These are phyloP conservation scores for Arthromyces matolae DNA, from an alignment of 768 basidiomycete species.

Conservation along the genomic window DNA sequence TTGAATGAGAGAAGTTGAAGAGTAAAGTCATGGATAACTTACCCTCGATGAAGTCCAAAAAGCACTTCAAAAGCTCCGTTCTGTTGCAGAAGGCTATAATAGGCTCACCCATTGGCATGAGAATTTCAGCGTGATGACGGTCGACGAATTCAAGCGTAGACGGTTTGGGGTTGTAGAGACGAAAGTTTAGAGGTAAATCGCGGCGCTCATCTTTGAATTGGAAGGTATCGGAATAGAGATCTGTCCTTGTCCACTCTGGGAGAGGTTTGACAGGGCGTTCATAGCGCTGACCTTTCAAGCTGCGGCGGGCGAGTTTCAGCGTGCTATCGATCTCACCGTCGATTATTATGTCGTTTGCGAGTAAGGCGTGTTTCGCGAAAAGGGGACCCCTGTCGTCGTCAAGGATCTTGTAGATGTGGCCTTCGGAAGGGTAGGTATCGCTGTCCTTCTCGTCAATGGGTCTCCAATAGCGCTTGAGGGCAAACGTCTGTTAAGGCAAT, in stretches of 20 bases:
- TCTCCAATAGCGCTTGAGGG: slow-evolving; percentile 7
- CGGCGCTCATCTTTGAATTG: not conserved
- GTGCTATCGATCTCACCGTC: not conserved
- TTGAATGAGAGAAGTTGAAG: not conserved
- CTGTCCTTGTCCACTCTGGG: not conserved
- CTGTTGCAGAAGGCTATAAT: not conserved
- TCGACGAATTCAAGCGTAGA: not conserved
- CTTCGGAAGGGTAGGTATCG: not conserved
- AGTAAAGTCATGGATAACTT: not conserved
- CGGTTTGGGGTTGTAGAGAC: not conserved
- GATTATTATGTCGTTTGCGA: slow-evolving; percentile 1
- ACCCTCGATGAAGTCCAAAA: not conserved
- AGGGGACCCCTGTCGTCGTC: not conserved
- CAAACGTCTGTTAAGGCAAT: not conserved
- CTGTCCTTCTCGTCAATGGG: not conserved
- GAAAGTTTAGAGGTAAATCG: not conserved
- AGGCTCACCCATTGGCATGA: not conserved
- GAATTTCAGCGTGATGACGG: not conserved
- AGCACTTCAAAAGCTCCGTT: not conserved
- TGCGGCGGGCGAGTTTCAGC: not conserved
- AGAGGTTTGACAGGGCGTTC: not conserved
- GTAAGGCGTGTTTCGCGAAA: not conserved
- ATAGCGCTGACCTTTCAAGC: not conserved
- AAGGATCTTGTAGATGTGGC: not conserved
- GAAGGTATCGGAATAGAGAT: not conserved